phyloP scores from a whole-genome alignment of 108 stramenopile species.

The Nitzschia inconspicua region DNA sequence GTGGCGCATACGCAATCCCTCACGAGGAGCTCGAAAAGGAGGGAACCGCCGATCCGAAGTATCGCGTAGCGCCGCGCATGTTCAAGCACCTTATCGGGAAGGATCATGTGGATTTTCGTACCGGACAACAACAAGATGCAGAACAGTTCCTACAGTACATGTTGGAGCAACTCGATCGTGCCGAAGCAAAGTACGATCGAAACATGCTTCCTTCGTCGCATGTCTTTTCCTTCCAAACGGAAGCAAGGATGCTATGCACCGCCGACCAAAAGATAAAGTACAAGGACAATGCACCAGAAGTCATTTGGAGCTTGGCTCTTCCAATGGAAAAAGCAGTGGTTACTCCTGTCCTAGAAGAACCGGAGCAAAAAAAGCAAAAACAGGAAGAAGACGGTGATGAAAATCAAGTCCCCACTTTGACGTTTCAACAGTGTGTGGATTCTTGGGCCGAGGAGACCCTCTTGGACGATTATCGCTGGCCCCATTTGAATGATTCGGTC shows the following conservation, averaged over 20 bases:
- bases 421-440: constrained; percentile 84
- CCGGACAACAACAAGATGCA: constrained; percentile 98
- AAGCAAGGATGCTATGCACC: constrained; percentile 73
- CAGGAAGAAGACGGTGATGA: constrained; percentile 51
- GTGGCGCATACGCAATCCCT: constrained; percentile 62
- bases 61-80: constrained; percentile 93
- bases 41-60: constrained; percentile 52
- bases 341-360: constrained; percentile 31
- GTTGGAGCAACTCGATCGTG: constrained; percentile 79
- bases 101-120: constrained; percentile 93
- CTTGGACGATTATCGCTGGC: constrained; percentile 80
- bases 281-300: constrained; percentile 60
- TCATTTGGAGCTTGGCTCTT: constrained; percentile 72
- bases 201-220: constrained; percentile 38
- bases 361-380: constrained; percentile 43
- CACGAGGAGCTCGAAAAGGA: constrained; percentile 21
- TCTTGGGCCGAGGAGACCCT: constrained; percentile 65
- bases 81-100: constrained; percentile 92
- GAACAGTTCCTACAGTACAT: constrained; percentile 93
- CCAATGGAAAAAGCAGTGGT: constrained; percentile 84
- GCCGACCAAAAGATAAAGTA: constrained; percentile 75
- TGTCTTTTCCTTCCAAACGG: constrained; percentile 81
- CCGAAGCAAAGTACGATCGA: constrained; percentile 54
- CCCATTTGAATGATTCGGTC: constrained; percentile 59
- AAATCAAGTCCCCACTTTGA: constrained; percentile 70